Evolutionary conservation across 768 basidiomycete species (phyloP), one percentile per base, ranked within the genome.

Genomic region (Lentinula raphanica): DNA sequence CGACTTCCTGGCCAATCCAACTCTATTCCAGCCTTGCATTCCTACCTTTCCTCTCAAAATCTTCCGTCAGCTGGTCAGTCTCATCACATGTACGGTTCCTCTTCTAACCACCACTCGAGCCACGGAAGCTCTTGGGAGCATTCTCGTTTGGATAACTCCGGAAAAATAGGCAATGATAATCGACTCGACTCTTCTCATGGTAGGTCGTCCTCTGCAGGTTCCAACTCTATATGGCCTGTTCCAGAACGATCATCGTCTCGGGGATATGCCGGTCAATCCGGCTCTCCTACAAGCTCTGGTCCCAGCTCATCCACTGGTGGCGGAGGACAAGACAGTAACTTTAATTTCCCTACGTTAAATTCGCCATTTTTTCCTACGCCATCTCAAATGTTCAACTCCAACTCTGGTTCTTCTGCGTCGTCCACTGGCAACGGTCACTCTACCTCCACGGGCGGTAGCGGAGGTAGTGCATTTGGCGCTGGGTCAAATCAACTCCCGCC

Each of bases 331-430:
- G 51, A 53, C 13, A 53, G 21, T 6, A 53, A 53, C 51, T 55
- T 29, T 31, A 46, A 55, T 31, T 55, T 55, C 31, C 54, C 54
- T 23, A 55, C 54, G 12, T 42, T 55, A 6, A 55, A 55, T 19
- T 44, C 54, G 5, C 54, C 54, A 40, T 55, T 55, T 32, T 55
- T 44, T 11, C 54, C 54, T 46, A 23, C 50, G 31, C 50, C 31
- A 5, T 53, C 50, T 0, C 50, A 53, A 36, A 35, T 53, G 50
- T 48, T 48, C 15, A 48, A 48, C 11, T 48, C 46, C 46, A 48
- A 48, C 46, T 31, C 46, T 48, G 46, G 46, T 13, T 28, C 25
- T n/a, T 48, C 46, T 8, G 25, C 28, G 27, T 48, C 46, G 5
- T 29, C 46, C 17, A 27, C 46, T 5, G 46, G 46, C 44, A 21